Percentiles rank a stretch among this genome's conserved stretches.
Conservation (phyloP, 2,329 filamentous ascomycete species). For the Sclerotinia nivalis region DNA sequence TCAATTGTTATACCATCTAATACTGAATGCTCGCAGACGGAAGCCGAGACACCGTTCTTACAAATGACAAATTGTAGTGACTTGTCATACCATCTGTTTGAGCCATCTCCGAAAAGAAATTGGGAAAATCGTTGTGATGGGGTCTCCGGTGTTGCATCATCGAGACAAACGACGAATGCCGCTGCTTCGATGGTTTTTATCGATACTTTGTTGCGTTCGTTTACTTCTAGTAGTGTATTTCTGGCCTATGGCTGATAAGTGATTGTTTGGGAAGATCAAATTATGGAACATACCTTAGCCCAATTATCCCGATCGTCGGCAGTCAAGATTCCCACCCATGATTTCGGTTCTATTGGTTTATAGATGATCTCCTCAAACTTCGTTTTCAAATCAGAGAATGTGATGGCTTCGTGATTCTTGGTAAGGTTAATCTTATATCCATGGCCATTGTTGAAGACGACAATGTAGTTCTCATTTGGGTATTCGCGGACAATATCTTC, state of each 20-base stretch:
- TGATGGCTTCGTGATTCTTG: neutral
- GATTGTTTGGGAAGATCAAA: neutral
- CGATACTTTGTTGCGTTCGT: neutral
- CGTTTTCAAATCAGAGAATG: neutral
- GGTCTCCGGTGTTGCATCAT: conserved; percentile 31
- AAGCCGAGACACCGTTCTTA: conserved; percentile 33
- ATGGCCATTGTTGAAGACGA: conserved; percentile 1
- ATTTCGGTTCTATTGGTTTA: neutral
- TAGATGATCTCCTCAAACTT: neutral
- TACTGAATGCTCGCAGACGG: conserved; percentile 31
- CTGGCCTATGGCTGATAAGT: neutral
- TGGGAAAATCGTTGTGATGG: conserved; percentile 27
- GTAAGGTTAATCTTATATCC: neutral
- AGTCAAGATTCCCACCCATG: neutral
- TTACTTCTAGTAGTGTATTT: neutral
- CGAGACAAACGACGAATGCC: conserved; percentile 36
- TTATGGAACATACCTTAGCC: conserved; percentile 1
- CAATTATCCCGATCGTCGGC: neutral
- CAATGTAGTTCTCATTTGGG: neutral
- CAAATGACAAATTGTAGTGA: conserved; percentile 33
- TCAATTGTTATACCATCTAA: conserved; percentile 27
- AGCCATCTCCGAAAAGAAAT: conserved; percentile 30
- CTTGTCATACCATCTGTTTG: conserved; percentile 39
- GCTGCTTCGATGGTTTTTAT: conserved; percentile 33
- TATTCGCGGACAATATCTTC: neutral